Percentiles rank a stretch among this genome's conserved stretches.
Evolutionary conservation across 805 yeast species (phyloP).

Genomic region (Wickerhamomyces subpelliculosus): DNA sequence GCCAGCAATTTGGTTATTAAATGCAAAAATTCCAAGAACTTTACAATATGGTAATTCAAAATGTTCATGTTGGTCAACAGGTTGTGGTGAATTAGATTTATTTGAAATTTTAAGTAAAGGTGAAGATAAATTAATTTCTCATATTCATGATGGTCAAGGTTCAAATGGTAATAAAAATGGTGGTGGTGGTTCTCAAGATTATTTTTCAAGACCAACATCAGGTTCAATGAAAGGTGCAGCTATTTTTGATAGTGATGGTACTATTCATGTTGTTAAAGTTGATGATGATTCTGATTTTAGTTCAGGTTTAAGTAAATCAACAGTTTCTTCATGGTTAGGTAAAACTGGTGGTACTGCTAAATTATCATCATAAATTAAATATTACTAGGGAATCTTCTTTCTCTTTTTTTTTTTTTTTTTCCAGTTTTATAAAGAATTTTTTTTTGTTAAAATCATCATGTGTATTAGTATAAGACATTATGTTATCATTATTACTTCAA

Average conservation of each 20-base stretch:
- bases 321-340: slow-evolving; percentile 55
- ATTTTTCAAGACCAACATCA: slow-evolving; percentile 77
- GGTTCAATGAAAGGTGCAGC: slow-evolving; percentile 86
- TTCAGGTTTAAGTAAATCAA: slow-evolving; percentile 43
- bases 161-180: slow-evolving; percentile 45
- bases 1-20: slow-evolving; percentile 97
- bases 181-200: slow-evolving; percentile 88
- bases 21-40: slow-evolving; percentile 95
- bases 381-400: too few species aligned
- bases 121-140: slow-evolving; percentile 66
- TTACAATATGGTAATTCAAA: slow-evolving; percentile 78
- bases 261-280: slow-evolving; percentile 54
- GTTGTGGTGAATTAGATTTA: slow-evolving; percentile 96
- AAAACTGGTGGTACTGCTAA: slow-evolving; percentile 42
- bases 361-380: slow-evolving; percentile 9
- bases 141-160: slow-evolving; percentile 83
- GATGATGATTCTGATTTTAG: slow-evolving; percentile 55
- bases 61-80: slow-evolving; percentile 95
- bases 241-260: slow-evolving; percentile 53
- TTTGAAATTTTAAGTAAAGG: slow-evolving; percentile 84
- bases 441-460: too few species aligned
- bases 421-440: too few species aligned
- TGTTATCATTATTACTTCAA: too few species aligned
- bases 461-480: too few species aligned
- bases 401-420: too few species aligned